Base-by-base conservation (phyloP, 106 monocot genomes). In the Platanthera zijinensis region DNA sequence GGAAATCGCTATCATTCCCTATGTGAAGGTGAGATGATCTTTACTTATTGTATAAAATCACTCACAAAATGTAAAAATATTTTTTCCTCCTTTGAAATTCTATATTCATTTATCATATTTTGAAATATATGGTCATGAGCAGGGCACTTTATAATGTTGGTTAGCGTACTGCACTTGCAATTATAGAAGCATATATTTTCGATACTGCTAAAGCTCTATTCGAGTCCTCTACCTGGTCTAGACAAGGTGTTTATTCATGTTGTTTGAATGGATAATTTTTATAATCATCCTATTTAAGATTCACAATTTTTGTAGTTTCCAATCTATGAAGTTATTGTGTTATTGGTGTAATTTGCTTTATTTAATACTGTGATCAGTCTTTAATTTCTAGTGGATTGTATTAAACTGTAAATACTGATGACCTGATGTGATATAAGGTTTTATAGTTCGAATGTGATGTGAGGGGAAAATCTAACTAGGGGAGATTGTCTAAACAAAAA, bases 81-180 rank as follows among this genome's bases (percentile, higher is more conserved):
- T 46, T 52, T 74, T 45, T 54, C n/a, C 2, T 51, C 3, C 45
- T 17, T 18, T 6, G 19, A 77, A 49, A 48, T 57, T 14, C 50
- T 56, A 62, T n/a, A 25, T 19, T 74, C 22, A 52, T 56, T 57
- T 25, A 6, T 21, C 75, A 52, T 47, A 4, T 50, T 75, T 10
- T 80, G 47, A 48, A 10, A 6, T 50, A 15, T 63, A 96, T 94
- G 97, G 10, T 89, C 94, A 80, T 84, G 97, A 77, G 97, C 97
- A 87, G 97, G 85, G 91, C 91, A 10, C 86, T 99, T 53, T 99
- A 92, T 77, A 94, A 90, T 57, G 89, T 86, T 83, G 94, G 97
- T 52, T 47, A 94, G 46, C 89, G 89, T 8, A 92, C 86, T 72
- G 77, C 97, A 71, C 78, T 89, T 78, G 82, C 94, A 8, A 90